Percentiles rank a stretch among this genome's conserved stretches.
Evolutionary conservation across 768 basidiomycete species (phyloP).

Genomic region (Chalciporus pseudorubinellus): DNA sequence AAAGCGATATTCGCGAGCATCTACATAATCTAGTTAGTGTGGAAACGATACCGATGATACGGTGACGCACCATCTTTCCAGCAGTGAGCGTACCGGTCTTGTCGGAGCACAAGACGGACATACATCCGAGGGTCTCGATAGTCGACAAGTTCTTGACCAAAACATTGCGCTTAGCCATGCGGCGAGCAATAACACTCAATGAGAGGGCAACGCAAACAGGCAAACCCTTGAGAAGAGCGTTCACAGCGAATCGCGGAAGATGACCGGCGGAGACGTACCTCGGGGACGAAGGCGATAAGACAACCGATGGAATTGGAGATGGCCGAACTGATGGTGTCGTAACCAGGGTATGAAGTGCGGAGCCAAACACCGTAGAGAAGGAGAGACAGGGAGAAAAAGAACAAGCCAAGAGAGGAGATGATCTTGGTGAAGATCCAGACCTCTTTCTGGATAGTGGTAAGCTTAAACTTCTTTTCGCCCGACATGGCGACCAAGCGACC

Average conservation of each 20-base stretch:
- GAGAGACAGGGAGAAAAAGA: conserved; percentile 40
- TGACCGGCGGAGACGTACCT: conserved; percentile 21
- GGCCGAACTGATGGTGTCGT: conserved; percentile 30
- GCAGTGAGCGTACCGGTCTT: conserved; percentile 51
- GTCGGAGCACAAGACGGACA: conserved; percentile 52
- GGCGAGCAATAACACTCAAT: conserved; percentile 44
- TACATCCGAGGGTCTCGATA: conserved; percentile 51
- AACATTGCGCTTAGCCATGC: conserved; percentile 46
- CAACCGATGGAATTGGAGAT: conserved; percentile 40
- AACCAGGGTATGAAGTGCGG: conserved; percentile 29
- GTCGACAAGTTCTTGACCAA: conserved; percentile 50
- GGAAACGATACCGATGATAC: too few species aligned
- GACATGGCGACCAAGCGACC: conserved; percentile 56
- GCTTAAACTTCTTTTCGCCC: conserved; percentile 41
- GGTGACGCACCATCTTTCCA: conserved; percentile 40
- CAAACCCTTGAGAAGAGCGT: conserved; percentile 26
- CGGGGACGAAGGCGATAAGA: conserved; percentile 41
- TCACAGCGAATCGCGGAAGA: not conserved
- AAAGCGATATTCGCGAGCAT: conserved; percentile 40
- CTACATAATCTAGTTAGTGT: conserved; percentile 18
- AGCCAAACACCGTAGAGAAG: conserved; percentile 43
- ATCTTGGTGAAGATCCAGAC: conserved; percentile 51
- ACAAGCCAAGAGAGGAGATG: conserved; percentile 41
- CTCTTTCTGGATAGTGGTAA: conserved; percentile 47
- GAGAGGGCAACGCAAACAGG: conserved; percentile 48